phyloP scores from a whole-genome alignment of 2,329 filamentous ascomycete genomes.

The Fusarium longipes region DNA sequence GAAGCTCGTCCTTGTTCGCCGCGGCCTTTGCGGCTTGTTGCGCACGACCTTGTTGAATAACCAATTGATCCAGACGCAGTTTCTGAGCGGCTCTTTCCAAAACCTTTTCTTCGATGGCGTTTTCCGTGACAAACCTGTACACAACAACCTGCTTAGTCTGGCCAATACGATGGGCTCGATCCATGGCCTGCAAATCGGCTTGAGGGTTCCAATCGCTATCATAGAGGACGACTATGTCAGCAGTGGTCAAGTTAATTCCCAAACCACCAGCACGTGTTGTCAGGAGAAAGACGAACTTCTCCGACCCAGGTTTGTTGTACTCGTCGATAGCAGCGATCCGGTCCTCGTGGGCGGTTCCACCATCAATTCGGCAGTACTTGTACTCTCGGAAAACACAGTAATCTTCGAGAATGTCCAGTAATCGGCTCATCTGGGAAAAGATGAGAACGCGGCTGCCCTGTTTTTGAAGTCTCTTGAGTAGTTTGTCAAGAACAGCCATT shows the following conservation, averaged over 20 bases:
- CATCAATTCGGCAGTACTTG: constrained; percentile 97
- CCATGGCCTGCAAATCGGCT: constrained; percentile 98
- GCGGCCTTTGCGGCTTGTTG: constrained; percentile 91
- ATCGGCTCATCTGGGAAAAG: constrained; percentile 98
- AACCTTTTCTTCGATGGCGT: constrained; percentile 98
- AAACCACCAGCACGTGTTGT: constrained; percentile 96
- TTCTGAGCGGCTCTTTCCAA: constrained; percentile 97
- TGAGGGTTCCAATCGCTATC: constrained; percentile 99
- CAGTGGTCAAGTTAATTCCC: constrained; percentile 94
- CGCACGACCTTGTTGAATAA: constrained; percentile 96
- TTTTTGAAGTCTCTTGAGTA: constrained; percentile 82
- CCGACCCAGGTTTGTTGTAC: constrained; percentile 94
- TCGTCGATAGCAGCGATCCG: constrained; percentile 98
- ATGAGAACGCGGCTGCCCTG: constrained; percentile 97
- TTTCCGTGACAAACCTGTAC: constrained; percentile 96
- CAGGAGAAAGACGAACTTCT: constrained; percentile 95
- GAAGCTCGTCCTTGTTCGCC: constrained; percentile 93
- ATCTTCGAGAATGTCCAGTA: constrained; percentile 96
- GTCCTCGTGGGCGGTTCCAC: constrained; percentile 95
- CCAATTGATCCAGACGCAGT: constrained; percentile 92
- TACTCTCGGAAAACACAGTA: constrained; percentile 97
- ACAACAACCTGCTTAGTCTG: constrained; percentile 98
- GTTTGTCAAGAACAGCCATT: constrained; percentile 96
- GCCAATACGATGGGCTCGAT: constrained; percentile 96
- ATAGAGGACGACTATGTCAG: constrained; percentile 95